These are phyloP conservation scores for Chlamydomonas schloesseri DNA, from an alignment of 139 green algal genomes.

Conservation along the genomic window DNA sequence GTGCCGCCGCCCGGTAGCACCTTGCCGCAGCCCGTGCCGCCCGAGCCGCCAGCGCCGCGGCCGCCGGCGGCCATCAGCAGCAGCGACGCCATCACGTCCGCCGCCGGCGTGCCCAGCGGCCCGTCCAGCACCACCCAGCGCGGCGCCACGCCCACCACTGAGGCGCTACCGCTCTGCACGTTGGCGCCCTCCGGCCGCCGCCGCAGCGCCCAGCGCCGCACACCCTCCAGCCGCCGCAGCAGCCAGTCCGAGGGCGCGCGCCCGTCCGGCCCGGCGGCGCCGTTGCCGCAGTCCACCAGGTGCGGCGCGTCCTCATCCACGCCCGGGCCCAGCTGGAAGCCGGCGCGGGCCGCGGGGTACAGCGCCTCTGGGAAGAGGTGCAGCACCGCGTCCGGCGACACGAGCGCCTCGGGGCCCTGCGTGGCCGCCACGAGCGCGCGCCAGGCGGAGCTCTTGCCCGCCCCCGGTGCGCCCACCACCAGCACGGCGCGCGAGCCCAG, in stretches of 20 bases:
- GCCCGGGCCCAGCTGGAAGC: slow-evolving; percentile 16
- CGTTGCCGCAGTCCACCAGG: not conserved
- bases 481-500: slow-evolving; percentile 5
- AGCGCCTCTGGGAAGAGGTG: slow-evolving; percentile 49
- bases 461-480: slow-evolving; percentile 44
- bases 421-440: slow-evolving; percentile 35
- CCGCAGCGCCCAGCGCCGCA: slow-evolving; percentile 23
- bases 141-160: not conserved
- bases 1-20: not conserved
- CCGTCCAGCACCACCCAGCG: slow-evolving; percentile 59
- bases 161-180: not conserved
- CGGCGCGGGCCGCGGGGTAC: not conserved
- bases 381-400: not conserved
- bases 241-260: slow-evolving; percentile 22
- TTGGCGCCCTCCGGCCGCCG: slow-evolving; percentile 19
- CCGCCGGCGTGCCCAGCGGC: slow-evolving; percentile 41
- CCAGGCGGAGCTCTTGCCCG: slow-evolving; percentile 53
- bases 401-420: slow-evolving; percentile 17
- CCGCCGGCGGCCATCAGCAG: not conserved
- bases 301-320: not conserved
- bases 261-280: not conserved
- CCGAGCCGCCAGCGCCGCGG: too few relatives aligned
- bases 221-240: slow-evolving; percentile 3
- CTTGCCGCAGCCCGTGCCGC: not conserved
- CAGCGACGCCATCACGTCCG: slow-evolving; percentile 19